Percentiles rank a stretch among this genome's conserved stretches.
These are phyloP conservation scores for Kokia cookei DNA, from an alignment of 441 rosid species.

Conservation along the genomic window DNA sequence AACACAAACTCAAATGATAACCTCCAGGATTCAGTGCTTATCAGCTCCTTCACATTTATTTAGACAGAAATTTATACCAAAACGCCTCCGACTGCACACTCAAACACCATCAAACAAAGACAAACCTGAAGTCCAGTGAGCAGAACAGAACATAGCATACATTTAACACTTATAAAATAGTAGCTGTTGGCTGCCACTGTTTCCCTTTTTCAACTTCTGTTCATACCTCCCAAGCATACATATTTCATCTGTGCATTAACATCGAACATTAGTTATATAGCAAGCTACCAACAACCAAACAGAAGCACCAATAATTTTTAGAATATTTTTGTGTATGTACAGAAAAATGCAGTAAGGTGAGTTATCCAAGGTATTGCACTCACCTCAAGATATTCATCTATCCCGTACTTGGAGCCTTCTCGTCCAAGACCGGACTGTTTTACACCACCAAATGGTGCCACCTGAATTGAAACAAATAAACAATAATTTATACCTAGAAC, in stretches of 20 bases:
- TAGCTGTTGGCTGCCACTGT: too few relatives aligned
- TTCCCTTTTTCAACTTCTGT: constrained; percentile 30
- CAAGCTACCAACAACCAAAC: not conserved
- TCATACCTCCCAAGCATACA: constrained; percentile 71
- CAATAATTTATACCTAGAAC: constrained; percentile 7
- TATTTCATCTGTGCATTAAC: constrained; percentile 55
- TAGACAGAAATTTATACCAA: too few relatives aligned
- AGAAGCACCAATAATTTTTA: not conserved
- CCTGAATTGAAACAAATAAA: constrained; percentile 36
- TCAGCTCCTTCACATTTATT: too few relatives aligned
- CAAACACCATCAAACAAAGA: too few relatives aligned
- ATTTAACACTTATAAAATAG: too few relatives aligned
- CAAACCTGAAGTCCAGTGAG: too few relatives aligned
- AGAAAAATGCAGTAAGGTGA: not conserved
- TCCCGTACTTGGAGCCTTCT: constrained; percentile 96
- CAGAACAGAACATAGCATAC: too few relatives aligned
- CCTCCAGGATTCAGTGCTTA: too few relatives aligned
- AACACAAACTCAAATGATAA: too few relatives aligned
- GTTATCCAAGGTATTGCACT: constrained; percentile 9
- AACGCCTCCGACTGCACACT: too few relatives aligned
- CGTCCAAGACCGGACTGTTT: constrained; percentile 97
- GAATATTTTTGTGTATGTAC: too few relatives aligned
- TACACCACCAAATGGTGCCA: constrained; percentile 97
- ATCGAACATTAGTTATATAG: constrained; percentile 3
- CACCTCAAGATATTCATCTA: constrained; percentile 91